Percentiles rank a stretch among this genome's conserved stretches.
These are phyloP conservation scores for Pythium coloratum DNA, from an alignment of 352 stramenopile genomes.

Conservation along the genomic window DNA sequence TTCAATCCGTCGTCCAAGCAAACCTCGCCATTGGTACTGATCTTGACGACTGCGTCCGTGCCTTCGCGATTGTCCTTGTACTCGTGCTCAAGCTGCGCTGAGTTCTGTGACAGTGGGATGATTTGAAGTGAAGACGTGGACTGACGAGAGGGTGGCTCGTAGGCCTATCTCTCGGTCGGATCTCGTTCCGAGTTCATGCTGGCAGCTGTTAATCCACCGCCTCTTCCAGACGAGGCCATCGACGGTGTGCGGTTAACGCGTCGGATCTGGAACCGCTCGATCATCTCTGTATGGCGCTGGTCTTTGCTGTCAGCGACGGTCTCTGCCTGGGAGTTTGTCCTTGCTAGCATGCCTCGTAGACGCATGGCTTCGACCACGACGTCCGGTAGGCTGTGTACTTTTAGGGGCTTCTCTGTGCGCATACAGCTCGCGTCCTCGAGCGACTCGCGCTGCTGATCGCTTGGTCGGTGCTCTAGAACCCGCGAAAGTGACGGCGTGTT, in stretches of 20 bases:
- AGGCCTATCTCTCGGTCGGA: neutral
- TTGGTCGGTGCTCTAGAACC: no score
- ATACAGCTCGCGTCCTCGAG: no score
- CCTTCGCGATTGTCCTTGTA: no score
- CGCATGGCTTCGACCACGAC: neutral
- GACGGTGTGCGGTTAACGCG: constrained; percentile 25
- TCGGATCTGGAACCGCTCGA: constrained; percentile 52
- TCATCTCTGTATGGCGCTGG: constrained; percentile 45
- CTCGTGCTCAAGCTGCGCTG: no score
- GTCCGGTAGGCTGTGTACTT: neutral
- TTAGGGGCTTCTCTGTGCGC: neutral
- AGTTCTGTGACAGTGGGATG: no score
- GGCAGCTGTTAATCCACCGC: neutral
- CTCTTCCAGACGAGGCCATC: constrained; percentile 13
- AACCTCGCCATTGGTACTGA: neutral
- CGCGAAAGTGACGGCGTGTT: no score
- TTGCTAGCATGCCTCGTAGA: neutral
- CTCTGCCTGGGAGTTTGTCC: neutral
- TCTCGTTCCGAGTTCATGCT: neutral
- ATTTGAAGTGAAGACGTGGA: no score
- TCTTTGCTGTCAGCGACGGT: neutral
- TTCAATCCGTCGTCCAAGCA: neutral
- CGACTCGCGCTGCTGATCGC: no score
- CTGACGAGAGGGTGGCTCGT: no score
- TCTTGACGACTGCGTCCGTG: neutral